Conservation (phyloP, 108 stramenopile species). For the Skeletonema marinoi region DNA sequence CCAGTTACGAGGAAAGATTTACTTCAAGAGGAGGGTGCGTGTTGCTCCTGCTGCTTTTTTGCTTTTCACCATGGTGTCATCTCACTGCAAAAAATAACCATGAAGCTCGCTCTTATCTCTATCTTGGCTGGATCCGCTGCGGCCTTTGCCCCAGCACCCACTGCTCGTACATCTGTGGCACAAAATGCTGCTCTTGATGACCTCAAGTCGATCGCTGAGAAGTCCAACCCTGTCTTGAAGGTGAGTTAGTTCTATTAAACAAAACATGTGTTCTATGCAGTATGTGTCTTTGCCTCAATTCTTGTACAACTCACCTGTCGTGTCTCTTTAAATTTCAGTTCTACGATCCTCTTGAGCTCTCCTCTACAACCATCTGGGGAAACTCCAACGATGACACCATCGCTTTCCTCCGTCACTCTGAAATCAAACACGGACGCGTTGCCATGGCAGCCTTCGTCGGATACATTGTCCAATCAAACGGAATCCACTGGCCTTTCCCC, state of each 20-base stretch:
- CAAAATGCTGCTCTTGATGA: constrained; percentile 56
- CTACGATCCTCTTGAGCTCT: constrained; percentile 79
- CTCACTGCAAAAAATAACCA: constrained; percentile 29
- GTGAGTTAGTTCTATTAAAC: constrained; percentile 17
- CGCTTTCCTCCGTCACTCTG: constrained; percentile 73
- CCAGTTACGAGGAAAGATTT: neutral
- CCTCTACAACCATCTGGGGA: constrained; percentile 72
- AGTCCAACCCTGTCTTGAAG: constrained; percentile 79
- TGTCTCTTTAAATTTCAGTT: constrained; percentile 34
- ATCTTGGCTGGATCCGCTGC: constrained; percentile 71
- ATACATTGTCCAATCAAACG: constrained; percentile 79
- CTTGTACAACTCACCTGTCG: neutral
- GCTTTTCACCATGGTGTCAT: constrained; percentile 1
- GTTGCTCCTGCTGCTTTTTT: neutral
- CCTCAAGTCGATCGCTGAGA: constrained; percentile 65
- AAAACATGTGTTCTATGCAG: neutral
- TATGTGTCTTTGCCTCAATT: neutral
- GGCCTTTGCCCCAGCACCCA: constrained; percentile 74
- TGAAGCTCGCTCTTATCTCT: constrained; percentile 65
- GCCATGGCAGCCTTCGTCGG: constrained; percentile 79
- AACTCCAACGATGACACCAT: constrained; percentile 68
- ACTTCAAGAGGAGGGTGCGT: constrained; percentile 7
- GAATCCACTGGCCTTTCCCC: constrained; percentile 68
- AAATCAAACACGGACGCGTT: constrained; percentile 85
- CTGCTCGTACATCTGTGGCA: constrained; percentile 37